phyloP scores from a whole-genome alignment of 1,284 basidiomycete genomes.

The Boletus semigastroideus region DNA sequence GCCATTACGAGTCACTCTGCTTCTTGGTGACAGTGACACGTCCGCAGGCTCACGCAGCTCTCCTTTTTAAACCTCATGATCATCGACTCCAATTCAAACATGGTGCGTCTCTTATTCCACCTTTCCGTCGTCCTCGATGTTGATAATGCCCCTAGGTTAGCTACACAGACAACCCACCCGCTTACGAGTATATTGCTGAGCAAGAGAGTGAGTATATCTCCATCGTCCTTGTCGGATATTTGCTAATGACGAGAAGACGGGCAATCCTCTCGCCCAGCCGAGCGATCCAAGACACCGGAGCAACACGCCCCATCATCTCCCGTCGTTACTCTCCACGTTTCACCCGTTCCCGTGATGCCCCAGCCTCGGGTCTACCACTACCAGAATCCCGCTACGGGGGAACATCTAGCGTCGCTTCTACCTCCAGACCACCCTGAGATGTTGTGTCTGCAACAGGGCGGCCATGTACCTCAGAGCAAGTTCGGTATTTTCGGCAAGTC shows the following conservation, averaged over 20 bases:
- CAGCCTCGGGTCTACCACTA: constrained; percentile 38
- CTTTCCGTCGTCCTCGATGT: not conserved
- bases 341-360: constrained; percentile 29
- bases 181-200: constrained; percentile 25
- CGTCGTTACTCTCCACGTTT: constrained; percentile 23
- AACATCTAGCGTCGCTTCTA: constrained; percentile 50
- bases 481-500: constrained; percentile 70
- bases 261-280: not conserved
- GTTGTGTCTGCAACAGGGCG: constrained; percentile 73
- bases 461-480: constrained; percentile 57
- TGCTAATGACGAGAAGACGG: constrained; percentile 15
- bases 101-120: constrained; percentile 17
- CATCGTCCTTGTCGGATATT: not conserved
- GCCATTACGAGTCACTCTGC: not conserved
- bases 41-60: constrained; percentile 13
- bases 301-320: constrained; percentile 14
- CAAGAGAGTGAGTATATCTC: constrained; percentile 19
- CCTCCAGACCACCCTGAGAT: constrained; percentile 78
- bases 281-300: constrained; percentile 7
- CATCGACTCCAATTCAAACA: constrained; percentile 24
- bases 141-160: constrained; percentile 16
- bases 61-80: constrained; percentile 18
- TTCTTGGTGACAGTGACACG: too few relatives aligned
- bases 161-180: constrained; percentile 28
- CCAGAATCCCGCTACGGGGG: constrained; percentile 46